A percentile compares a stretch with the other conserved stretches of the same genome.
These are phyloP conservation scores for Arbutus unedo DNA, from an alignment of 148 eudicot genomes.

Conservation along the genomic window DNA sequence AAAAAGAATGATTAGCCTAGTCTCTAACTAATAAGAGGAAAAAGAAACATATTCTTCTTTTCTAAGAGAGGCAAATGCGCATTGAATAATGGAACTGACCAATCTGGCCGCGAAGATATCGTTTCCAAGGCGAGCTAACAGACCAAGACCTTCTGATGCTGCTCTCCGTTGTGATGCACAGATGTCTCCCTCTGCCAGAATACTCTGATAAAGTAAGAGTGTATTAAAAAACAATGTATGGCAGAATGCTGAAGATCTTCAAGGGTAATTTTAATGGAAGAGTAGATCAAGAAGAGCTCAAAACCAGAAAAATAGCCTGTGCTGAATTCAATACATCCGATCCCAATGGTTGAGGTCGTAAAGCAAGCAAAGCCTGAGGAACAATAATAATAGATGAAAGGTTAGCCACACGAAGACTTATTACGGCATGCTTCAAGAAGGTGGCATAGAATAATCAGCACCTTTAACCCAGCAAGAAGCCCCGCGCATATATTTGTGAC, in stretches of 20 bases:
- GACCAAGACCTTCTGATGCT: conserved; percentile 93
- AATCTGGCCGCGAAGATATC: conserved; percentile 85
- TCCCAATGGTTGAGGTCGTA: conserved; percentile 74
- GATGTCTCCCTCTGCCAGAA: conserved; percentile 88
- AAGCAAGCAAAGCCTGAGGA: conserved; percentile 73
- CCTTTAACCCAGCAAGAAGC: conserved; percentile 93
- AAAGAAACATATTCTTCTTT: neutral
- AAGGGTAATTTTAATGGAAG: neutral
- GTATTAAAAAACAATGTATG: neutral
- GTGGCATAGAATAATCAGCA: conserved; percentile 26
- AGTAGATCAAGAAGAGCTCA: conserved; percentile 19
- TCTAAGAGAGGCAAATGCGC: conserved; percentile 8
- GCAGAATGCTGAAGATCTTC: neutral
- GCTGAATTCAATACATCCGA: conserved; percentile 62
- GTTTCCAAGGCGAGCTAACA: conserved; percentile 87
- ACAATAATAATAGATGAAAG: conserved; percentile 16
- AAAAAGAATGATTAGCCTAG: neutral
- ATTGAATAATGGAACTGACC: conserved; percentile 45
- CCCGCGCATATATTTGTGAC: conserved; percentile 90
- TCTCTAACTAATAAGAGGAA: neutral
- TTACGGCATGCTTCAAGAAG: conserved; percentile 11
- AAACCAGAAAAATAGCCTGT: conserved; percentile 89
- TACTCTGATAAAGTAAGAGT: conserved; percentile 48
- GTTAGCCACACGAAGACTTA: conserved; percentile 18
- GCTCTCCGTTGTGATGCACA: conserved; percentile 91